phyloP scores from a whole-genome alignment of 306 rosid species.

The Lagenaria siceraria region DNA sequence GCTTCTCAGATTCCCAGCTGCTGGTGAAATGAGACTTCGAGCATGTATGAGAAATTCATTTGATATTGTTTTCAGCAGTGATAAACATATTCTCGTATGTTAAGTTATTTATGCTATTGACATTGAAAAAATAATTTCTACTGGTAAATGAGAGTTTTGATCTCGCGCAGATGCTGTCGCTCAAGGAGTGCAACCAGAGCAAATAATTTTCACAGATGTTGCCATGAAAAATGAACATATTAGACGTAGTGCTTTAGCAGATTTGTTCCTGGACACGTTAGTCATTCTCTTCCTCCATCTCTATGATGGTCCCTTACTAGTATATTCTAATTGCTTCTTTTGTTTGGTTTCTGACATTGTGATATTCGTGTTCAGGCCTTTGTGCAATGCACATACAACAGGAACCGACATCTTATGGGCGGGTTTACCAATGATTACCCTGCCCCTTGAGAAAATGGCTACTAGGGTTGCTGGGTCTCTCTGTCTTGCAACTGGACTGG shows the following conservation, averaged over 20 bases:
- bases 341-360: neutral
- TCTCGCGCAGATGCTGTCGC: conserved; percentile 62
- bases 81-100: neutral
- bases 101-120: neutral
- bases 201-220: conserved; percentile 92
- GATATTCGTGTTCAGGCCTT: conserved; percentile 44
- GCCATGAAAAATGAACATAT: conserved; percentile 96
- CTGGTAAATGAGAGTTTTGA: neutral
- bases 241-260: conserved; percentile 86
- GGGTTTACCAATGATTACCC: conserved; percentile 90
- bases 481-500: conserved; percentile 82
- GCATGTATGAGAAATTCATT: conserved; percentile 41
- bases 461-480: conserved; percentile 99
- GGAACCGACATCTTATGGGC: conserved; percentile 99
- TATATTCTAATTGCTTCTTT: neutral
- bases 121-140: neutral
- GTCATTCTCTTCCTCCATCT: neutral
- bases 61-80: neutral
- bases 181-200: conserved; percentile 87
- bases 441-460: conserved; percentile 98
- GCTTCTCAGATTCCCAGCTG: conserved; percentile 97
- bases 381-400: conserved; percentile 98
- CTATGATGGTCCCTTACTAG: neutral
- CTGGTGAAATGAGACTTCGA: conserved; percentile 87
- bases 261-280: conserved; percentile 93